phyloP scores from a whole-genome alignment of 2,329 filamentous ascomycete genomes.

The Calonectria hongkongensis region DNA sequence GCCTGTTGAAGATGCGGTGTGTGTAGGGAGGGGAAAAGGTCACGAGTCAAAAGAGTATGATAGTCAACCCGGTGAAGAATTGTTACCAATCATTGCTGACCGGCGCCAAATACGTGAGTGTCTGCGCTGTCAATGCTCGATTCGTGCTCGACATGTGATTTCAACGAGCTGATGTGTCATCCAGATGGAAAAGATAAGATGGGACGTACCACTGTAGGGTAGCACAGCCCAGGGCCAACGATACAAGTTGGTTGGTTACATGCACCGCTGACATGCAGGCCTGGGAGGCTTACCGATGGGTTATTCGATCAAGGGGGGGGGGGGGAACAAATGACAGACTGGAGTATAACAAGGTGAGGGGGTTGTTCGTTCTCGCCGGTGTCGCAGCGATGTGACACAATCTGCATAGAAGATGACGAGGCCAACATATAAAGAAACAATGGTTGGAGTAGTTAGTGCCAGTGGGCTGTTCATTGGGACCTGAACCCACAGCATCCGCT shows the following conservation, averaged over 20 bases:
- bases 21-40: background rate
- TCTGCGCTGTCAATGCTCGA: background rate
- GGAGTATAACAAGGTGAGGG: background rate
- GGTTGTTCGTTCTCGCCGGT: slow-evolving; percentile 14
- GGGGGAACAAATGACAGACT: background rate
- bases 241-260: slow-evolving; percentile 23
- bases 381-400: slow-evolving; percentile 16
- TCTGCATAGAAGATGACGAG: background rate
- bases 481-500: background rate
- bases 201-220: slow-evolving; percentile 35
- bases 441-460: background rate
- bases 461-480: background rate
- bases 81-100: slow-evolving; percentile 7
- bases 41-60: background rate
- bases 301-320: background rate
- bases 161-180: slow-evolving; percentile 1
- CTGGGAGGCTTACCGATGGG: background rate
- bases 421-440: background rate
- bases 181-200: slow-evolving; percentile 36
- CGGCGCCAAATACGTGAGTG: background rate
- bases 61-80: background rate
- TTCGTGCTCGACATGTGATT: slow-evolving; percentile 16
- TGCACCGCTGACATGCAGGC: slow-evolving; percentile 23
- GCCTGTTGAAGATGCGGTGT: background rate
- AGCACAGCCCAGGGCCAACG: slow-evolving; percentile 9